A percentile compares a stretch with the other conserved stretches of the same genome.
Conservation (phyloP, 2,329 filamentous ascomycete genomes). For the Dendryphion nanum region DNA sequence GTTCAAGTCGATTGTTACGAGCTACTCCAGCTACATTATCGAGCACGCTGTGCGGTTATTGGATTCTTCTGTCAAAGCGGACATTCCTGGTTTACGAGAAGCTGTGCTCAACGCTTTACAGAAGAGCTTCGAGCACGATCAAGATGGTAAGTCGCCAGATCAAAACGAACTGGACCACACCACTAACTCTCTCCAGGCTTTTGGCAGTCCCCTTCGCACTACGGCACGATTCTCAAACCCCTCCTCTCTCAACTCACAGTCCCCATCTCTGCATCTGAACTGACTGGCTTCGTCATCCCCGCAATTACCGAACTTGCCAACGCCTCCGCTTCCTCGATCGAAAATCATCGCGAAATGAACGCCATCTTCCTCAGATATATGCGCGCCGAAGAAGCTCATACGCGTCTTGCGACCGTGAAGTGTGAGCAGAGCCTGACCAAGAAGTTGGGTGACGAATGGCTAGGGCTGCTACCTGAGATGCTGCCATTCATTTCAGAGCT, state of each 20-base stretch:
- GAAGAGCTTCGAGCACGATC: constrained; percentile 81
- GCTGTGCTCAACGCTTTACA: constrained; percentile 69
- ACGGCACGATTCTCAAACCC: constrained; percentile 67
- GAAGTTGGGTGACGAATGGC: constrained; percentile 87
- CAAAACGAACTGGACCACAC: not conserved
- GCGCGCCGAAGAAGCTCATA: constrained; percentile 67
- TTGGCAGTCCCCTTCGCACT: constrained; percentile 91
- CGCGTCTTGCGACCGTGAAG: constrained; percentile 78
- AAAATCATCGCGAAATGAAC: constrained; percentile 91
- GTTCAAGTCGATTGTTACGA: constrained; percentile 91
- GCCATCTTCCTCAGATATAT: constrained; percentile 72
- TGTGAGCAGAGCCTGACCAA: constrained; percentile 79
- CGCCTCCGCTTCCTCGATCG: constrained; percentile 72
- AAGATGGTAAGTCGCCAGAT: constrained; percentile 60
- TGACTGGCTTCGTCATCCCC: constrained; percentile 62
- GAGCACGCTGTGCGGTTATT: constrained; percentile 71
- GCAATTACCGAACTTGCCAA: constrained; percentile 80
- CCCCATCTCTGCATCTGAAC: constrained; percentile 11
- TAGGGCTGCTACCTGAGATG: constrained; percentile 90
- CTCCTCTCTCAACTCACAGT: constrained; percentile 62
- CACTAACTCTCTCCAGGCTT: constrained; percentile 57
- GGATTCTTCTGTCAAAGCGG: constrained; percentile 34
- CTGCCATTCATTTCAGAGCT: constrained; percentile 92
- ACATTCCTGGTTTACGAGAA: constrained; percentile 59
- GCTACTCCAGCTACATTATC: constrained; percentile 81